phyloP scores from a whole-genome alignment of 345 rosid species.

The Hibiscus trionum region DNA sequence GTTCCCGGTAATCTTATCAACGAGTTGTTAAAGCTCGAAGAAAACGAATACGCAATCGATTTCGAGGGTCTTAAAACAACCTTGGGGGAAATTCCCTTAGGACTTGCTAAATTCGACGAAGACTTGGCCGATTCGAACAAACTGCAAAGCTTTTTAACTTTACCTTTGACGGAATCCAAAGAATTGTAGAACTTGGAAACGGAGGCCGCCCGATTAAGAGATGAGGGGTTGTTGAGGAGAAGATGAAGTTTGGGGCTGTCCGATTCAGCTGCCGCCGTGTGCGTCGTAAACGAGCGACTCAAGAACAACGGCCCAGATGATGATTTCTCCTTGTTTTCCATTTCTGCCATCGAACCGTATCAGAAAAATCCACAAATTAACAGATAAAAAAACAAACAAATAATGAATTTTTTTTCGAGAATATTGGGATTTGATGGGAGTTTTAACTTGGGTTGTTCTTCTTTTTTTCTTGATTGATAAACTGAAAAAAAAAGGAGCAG shows the following conservation, averaged over 20 bases:
- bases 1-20: slow-evolving; percentile 61
- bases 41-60: slow-evolving; percentile 18
- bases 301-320: slow-evolving; percentile 21
- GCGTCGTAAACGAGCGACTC: slow-evolving; percentile 49
- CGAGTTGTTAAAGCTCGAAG: slow-evolving; percentile 26
- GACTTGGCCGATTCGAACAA: slow-evolving; percentile 46
- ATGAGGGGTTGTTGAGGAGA: slow-evolving; percentile 31
- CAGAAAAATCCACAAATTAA: slow-evolving; percentile 1
- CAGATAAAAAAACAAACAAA: neutral
- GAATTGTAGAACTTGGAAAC: slow-evolving; percentile 46
- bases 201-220: slow-evolving; percentile 49
- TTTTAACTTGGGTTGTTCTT: neutral
- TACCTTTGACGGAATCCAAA: slow-evolving; percentile 53
- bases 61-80: slow-evolving; percentile 11
- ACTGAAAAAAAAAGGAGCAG: neutral
- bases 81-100: neutral
- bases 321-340: slow-evolving; percentile 24
- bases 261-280: slow-evolving; percentile 25
- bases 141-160: slow-evolving; percentile 58
- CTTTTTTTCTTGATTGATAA: neutral
- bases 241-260: slow-evolving; percentile 23
- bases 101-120: slow-evolving; percentile 20
- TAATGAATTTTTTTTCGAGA: neutral
- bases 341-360: slow-evolving; percentile 40
- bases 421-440: neutral